A percentile compares a stretch with the other conserved stretches of the same genome.
These are phyloP conservation scores for Plantago rigida DNA, from an alignment of 305 asterid genomes.

Conservation along the genomic window DNA sequence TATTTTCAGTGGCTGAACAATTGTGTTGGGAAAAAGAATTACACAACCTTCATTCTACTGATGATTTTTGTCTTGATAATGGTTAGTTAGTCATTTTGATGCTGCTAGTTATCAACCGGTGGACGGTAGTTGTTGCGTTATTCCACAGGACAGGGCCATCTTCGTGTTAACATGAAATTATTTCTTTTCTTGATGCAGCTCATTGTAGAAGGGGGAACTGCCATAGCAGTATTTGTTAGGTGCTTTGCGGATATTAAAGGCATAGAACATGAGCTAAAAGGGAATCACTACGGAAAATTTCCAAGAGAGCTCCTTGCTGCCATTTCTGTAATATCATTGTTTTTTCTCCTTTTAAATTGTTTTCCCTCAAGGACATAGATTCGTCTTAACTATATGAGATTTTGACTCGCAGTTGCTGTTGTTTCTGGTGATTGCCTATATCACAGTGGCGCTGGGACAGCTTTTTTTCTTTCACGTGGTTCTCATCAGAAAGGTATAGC, in stretches of 20 bases:
- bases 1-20: slow-evolving; percentile 84
- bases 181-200: slow-evolving; percentile 42
- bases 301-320: slow-evolving; percentile 80
- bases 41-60: slow-evolving; percentile 80
- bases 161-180: background rate
- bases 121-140: background rate
- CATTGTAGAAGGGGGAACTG: slow-evolving; percentile 71
- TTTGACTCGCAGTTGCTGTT: slow-evolving; percentile 47
- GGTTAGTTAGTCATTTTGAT: slow-evolving; percentile 36
- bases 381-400: slow-evolving; percentile 14
- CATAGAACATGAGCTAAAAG: slow-evolving; percentile 48
- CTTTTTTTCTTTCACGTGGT: slow-evolving; percentile 80
- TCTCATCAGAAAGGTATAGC: slow-evolving; percentile 77
- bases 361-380: slow-evolving; percentile 1
- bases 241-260: slow-evolving; percentile 75
- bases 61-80: slow-evolving; percentile 69
- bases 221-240: slow-evolving; percentile 75
- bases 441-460: slow-evolving; percentile 79
- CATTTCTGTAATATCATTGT: slow-evolving; percentile 43
- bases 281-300: slow-evolving; percentile 45
- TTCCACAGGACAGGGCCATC: background rate
- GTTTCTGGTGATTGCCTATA: slow-evolving; percentile 49
- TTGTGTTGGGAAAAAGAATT: slow-evolving; percentile 91
- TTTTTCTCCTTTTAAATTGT: background rate
- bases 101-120: slow-evolving; percentile 1